Evolutionary conservation across 2,329 filamentous ascomycete species (phyloP), one percentile per base, ranked within the genome.

Genomic region (Trichoderma cornu-damae): DNA sequence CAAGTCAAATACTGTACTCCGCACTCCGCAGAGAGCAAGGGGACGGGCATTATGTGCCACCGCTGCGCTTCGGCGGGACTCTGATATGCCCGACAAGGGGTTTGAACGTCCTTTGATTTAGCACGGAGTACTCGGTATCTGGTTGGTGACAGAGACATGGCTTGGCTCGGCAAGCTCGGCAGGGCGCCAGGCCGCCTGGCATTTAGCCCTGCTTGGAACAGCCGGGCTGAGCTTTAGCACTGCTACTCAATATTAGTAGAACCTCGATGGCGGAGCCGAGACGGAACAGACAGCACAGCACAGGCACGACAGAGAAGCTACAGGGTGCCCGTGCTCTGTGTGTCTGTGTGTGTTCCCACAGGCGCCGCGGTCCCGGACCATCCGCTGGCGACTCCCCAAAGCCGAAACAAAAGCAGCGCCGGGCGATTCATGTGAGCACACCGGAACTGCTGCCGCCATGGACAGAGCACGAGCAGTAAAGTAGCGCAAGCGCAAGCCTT

Each of bases 161-260:
- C 42, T 43, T 40, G 40, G 20, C 22, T 55, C 52, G 52, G 52
- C 52, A 55, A 30, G 42, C 42, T 55, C 52, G 52, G 52, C 52
- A 55, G 52, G 38, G 50, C 38, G 50, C 50, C 18, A 35, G 30
- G 32, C 51, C 51, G 32, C 32, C 30, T 47, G 42, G 32, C 32
- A 20, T 22, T n/a, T 47, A 55, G 34, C 52, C n/a, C 18, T 37
- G 32, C n/a, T 20, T 28, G 42, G 14, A 46, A 20, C 24, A 30
- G 26, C 26, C 14, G 28, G 6, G 11, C 30, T 20, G 28, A n/a
- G 32, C 32, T 34, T 54, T 44, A 54, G 40, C 16, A 40, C 38
- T 46, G 22, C 34, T 5, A 37, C 24, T 46, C 32, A 18, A 12
- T 47, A 22, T 55, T 38, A 38, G 40, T 32, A 24, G 35, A 34